These are phyloP conservation scores for Jatropha curcas DNA, from an alignment of 345 rosid species.

Conservation along the genomic window DNA sequence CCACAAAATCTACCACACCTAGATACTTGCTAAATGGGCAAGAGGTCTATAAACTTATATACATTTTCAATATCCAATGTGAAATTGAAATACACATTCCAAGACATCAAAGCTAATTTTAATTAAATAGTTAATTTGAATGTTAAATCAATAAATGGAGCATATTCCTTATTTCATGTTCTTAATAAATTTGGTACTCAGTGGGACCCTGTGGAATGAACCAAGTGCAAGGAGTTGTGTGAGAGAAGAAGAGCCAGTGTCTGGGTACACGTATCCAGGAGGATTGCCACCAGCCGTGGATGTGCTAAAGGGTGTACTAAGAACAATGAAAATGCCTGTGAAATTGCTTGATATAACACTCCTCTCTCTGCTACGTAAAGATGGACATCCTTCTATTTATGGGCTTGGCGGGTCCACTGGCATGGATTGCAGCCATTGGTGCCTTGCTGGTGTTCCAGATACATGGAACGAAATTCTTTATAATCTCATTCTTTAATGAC, in stretches of 20 bases:
- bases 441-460: constrained; percentile 91
- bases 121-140: too few species aligned
- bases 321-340: constrained; percentile 15
- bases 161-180: background rate
- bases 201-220: constrained; percentile 43
- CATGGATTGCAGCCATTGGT: constrained; percentile 91
- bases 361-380: constrained; percentile 77
- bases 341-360: constrained; percentile 66
- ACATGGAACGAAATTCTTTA: constrained; percentile 86
- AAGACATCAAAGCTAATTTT: too few species aligned
- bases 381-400: constrained; percentile 83
- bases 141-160: too few species aligned
- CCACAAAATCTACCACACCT: too few species aligned
- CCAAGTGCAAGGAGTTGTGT: constrained; percentile 30
- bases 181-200: background rate
- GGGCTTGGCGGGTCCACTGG: constrained; percentile 50
- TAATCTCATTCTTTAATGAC: constrained; percentile 40
- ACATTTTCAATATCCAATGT: too few species aligned
- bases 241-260: constrained; percentile 31
- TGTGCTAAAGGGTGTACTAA: constrained; percentile 22
- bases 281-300: constrained; percentile 28
- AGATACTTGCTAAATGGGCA: too few species aligned
- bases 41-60: too few species aligned
- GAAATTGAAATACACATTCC: too few species aligned
- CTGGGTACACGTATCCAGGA: constrained; percentile 38